Base-by-base conservation (phyloP, 495 filamentous ascomycete genomes). In the Lasiosphaeria miniovina region DNA sequence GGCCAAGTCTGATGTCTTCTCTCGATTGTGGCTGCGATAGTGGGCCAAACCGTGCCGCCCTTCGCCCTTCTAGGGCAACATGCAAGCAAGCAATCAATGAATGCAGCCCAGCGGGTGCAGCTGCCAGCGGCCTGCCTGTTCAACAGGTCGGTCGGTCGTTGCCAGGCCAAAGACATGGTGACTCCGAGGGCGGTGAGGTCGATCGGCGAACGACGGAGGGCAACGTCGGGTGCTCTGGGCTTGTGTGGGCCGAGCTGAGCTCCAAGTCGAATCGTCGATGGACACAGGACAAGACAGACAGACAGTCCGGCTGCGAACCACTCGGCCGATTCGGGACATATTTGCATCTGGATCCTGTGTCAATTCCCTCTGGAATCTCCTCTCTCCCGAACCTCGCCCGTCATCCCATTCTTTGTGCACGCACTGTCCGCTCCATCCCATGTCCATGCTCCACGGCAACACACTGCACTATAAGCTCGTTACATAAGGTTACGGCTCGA, bases 381-480 rank as follows among this genome's bases (percentile, higher is more conserved):
- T 52, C 53, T 52, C 53, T 52, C 49, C 35, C 49, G 48, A 24
- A 24, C 24, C 24, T 24, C 24, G 52, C 49, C 24, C 32, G 36
- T 54, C 52, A 54, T 54, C 46, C 49, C 59, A 61, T 61, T 61
- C 58, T 60, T 55, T 52, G 33, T 24, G 24, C 34, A 5, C 33
- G 32, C 6, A 17, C 36, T 45, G 14, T 54, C 5, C 41, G 48
- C 24, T 15, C n/a, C 40, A 12, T 46, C 53, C 53, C 24, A 36
- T 52, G 32, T 33, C 32, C 9, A 9, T 11, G 4, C 32, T 52
- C 8, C 38, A 41, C 38, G 43, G 11, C 1, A 46, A 14, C 4
- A 34, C n/a, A 31, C 31, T 52, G 24, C 24, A 24, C 24, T 24
- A 24, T 24, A 24, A 24, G 24, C 24, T 24, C 24, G 24, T 24